A percentile compares a stretch with the other conserved stretches of the same genome.
Evolutionary conservation across 2,329 filamentous ascomycete species (phyloP).

Genomic region (Fusarium haematococcum): DNA sequence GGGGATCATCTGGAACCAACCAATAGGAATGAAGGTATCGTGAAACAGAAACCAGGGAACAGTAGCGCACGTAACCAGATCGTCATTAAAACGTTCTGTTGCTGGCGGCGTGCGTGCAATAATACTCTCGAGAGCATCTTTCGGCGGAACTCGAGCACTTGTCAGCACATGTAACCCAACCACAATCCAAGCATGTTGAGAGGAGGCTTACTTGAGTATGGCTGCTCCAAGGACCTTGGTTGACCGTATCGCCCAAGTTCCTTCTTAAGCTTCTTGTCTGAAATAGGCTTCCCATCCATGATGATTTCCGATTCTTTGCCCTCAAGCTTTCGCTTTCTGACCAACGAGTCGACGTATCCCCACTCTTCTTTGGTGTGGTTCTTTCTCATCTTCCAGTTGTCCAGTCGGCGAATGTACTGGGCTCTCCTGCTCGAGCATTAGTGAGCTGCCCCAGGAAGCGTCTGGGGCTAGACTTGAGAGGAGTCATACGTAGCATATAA

Average conservation of each 20-base stretch:
- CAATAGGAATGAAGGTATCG: too few relatives aligned
- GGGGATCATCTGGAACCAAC: too few relatives aligned
- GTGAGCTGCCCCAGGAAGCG: neutral
- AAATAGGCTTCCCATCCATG: neutral
- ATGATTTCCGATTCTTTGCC: neutral
- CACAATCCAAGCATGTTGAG: too few relatives aligned
- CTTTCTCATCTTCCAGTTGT: conserved; percentile 1
- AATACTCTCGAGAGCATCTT: neutral
- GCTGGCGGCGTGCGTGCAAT: neutral
- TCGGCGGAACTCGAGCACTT: neutral
- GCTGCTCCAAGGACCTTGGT: neutral
- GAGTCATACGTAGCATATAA: conserved; percentile 11
- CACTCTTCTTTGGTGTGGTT: neutral
- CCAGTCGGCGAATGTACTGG: neutral
- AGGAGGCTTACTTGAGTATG: neutral
- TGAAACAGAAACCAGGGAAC: too few relatives aligned
- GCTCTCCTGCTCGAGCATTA: neutral
- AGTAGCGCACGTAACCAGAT: too few relatives aligned
- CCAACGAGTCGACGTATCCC: neutral
- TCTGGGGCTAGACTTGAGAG: neutral
- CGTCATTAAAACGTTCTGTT: too few relatives aligned
- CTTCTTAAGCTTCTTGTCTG: neutral
- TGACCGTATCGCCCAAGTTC: neutral
- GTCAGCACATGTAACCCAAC: neutral
- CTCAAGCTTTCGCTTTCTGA: neutral